Base-by-base conservation (phyloP, 345 rosid genomes). In the Cardamine chenopodiifolia region DNA sequence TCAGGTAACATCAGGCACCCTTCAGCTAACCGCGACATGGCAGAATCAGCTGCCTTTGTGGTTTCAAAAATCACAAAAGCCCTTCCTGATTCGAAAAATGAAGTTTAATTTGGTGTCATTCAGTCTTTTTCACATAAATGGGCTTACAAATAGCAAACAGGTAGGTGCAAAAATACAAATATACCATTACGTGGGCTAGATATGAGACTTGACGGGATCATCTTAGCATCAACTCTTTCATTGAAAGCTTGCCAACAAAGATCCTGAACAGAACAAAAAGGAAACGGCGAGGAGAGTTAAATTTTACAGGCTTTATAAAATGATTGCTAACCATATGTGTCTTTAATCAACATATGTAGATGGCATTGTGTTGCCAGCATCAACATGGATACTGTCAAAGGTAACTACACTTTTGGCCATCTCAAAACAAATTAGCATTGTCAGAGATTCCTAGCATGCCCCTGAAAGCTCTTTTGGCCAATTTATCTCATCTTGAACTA, bases 21-120 rank as follows among this genome's bases (percentile, higher is more conserved):
- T 37, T 61, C 32, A 12, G 11, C 52, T 73, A 89, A 76, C 74
- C 66, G 65, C 3, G 42, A 35, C 58, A 83, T 5, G 4, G 85
- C 89, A 1, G 40, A 42, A 22, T 77, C 77, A 66, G 91, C 89
- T 55, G 83, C 85, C 60, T 77, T 79, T 78, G 76, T 84, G 53
- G 89, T 75, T 44, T 68, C 20, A 58, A 89, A 89, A 28, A 84
- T 78, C 49, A 85, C 83, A 50, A 89, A 80, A 29, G 89, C 88
- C 71, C 79, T 80, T 59, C 93, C 93, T 86, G 78, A 29, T 67
- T 50, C 26, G 71, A 60, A 68, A 28, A 10, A 67, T 49, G 62
- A 4, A 67, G 26, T 74, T 58, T 29, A 35, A 26, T 28, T 47
- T 65, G 49, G n/a, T 56, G 28, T 18, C 19, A 49, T 23, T 72